Evolutionary conservation across 2,329 filamentous ascomycete genomes (phyloP), one percentile per base, ranked within the genome.

Genomic region (Ascocoryne sarcoides): DNA sequence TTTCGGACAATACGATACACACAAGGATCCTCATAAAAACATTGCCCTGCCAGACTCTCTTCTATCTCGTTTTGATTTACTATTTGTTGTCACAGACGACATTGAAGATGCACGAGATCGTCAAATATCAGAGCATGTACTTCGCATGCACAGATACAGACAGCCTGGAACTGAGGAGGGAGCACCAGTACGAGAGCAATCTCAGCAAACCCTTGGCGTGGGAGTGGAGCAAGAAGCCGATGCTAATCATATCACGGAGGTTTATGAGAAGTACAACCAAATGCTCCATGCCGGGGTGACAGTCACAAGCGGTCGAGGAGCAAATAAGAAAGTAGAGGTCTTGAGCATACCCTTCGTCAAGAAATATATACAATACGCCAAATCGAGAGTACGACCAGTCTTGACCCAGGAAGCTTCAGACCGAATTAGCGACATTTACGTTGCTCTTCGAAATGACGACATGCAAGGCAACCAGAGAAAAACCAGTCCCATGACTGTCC

Each of bases 361-460:
- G 69, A 98, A 98, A 66, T 98, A 95, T 63, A 93, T 98, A 33
- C 92, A 98, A 60, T 98, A 98, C 62, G 88, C 92, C 49, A 98
- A 98, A 68, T 84, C 77, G 26, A 73, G 92, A 58, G 75, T 95
- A 57, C 93, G 88, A 73, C 92, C 92, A 0, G 70, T 94, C 30
- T 69, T 98, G 46, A 95, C 89, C 0, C 87, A 92, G 58, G 87
- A 87, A 32, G 90, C 92, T 4, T 86, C 88, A 9, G 87, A 95
- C 53, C 85, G 93, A 48, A 94, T 98, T 56, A 81, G 89, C 28
- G 76, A 86, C 21, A 84, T 89, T 12, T 98, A 96, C 60, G 92
- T 93, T 26, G 84, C 85, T 8, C 73, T 98, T 15, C 79, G 92
- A 51, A 98, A 98, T 60, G 92, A 98, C 54, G 90, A 96, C 60